Evolutionary conservation across 1,284 basidiomycete species (phyloP), one percentile per base, ranked within the genome.

Genomic region (Grifola frondosa): DNA sequence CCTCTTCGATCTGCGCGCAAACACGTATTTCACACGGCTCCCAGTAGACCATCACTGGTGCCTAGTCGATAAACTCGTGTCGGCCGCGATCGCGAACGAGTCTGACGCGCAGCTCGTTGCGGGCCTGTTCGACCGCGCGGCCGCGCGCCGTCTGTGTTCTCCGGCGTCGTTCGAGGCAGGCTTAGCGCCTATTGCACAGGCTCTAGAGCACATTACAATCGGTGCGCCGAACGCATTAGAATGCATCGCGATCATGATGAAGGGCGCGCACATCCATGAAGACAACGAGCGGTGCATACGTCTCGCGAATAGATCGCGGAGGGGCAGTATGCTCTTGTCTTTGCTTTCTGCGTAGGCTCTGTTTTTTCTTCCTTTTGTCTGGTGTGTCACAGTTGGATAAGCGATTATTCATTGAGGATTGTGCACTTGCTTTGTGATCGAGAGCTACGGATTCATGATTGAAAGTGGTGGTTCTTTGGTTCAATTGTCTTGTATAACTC

Each of bases 161-260:
- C 39, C 70, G 1, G 75, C 75, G 12, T 67, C 77, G 6, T 80
- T 92, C 58, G 85, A 73, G 68, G 68, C 70, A 47, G 86, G 88
- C 13, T 78, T 94, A 64, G 65, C 66, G 44, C 71, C 75, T 2
- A 76, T 82, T 41, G 81, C 87, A 42, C 85, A 89, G 62, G 68
- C 84, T 48, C 73, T 97, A 53, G 91, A 93, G 58, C 93, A 97
- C 61, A 80, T 92, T 44, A 80, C 83, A 15, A 86, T 94, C 57
- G 93, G 97, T 63, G 89, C 88, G 47, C 94, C 94, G 4, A 86
- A 87, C 58, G 93, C 91, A 0, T 85, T 88, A 68, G 68, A 78
- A 48, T 78, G 85, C 40, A 83, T 93, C 62, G 90, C 83, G 8
- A 73, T 75, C 42, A 80, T 92, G 68, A 65, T 93, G 46, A 82